Base-by-base conservation (phyloP, 2,329 filamentous ascomycete genomes). In the Fusarium transvaalense region DNA sequence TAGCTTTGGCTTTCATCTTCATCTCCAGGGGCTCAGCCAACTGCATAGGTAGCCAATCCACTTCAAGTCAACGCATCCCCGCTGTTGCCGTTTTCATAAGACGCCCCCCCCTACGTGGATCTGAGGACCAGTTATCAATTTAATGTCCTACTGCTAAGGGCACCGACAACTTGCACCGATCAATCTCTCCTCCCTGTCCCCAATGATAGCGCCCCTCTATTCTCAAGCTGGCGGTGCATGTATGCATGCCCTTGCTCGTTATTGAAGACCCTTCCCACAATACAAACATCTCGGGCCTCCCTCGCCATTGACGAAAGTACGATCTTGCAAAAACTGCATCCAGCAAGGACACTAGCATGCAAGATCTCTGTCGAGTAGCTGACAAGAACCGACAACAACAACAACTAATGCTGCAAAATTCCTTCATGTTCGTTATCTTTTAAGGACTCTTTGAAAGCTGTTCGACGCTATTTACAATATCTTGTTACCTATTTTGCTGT, bases 261-360 rank as follows among this genome's bases (percentile, higher is more conserved):
- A 46, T 45, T 60, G 64, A 59, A 58, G 61, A 59, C 66, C 67
- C 64, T 62, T 73, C 65, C 56, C 68, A 34, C 60, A 63, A 56
- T 64, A 74, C 67, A 63, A 64, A 56, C 56, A 71, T 64, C 56
- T 48, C 41, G 56, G 52, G 54, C 27, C 39, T 69, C 61, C 64
- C 71, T 64, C 64, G 67, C 59, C 58, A 61, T 56, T 56, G 52
- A 68, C 58, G 57, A 60, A 48, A 64, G 54, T 61, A 54, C 45
- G 43, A 58, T 58, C 62, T 71, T 66, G 62, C 66, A 74, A 67
- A 64, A 66, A 61, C 64, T 45, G 56, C 64, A 46, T 68, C 71
- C 66, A 65, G 61, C 58, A 59, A 66, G 53, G 41, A 27, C 57
- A 45, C 60, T 55, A 56, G 56, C 53, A 62, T 66, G 56, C 63